A percentile compares a stretch with the other conserved stretches of the same genome.
phyloP scores from a whole-genome alignment of 2,329 filamentous ascomycete species.

The Aspergillus piperis region DNA sequence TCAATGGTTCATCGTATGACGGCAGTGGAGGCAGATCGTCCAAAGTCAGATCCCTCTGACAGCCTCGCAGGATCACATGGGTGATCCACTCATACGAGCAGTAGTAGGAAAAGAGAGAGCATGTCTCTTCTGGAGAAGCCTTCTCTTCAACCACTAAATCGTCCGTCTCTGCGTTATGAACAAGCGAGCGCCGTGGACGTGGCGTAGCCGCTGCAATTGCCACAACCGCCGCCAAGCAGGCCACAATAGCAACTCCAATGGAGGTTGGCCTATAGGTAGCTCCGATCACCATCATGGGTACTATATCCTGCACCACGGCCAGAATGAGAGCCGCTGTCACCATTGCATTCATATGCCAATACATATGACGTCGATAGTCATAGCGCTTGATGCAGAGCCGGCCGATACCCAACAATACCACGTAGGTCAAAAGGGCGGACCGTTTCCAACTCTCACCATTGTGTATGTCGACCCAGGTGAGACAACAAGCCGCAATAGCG shows the following conservation, averaged over 20 bases:
- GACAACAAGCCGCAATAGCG: constrained; percentile 18
- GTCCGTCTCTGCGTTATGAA: constrained; percentile 21
- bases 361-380: constrained; percentile 17
- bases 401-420: constrained; percentile 22
- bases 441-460: constrained; percentile 22
- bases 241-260: constrained; percentile 21
- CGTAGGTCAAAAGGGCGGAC: constrained; percentile 27
- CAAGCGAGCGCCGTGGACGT: constrained; percentile 20
- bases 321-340: constrained; percentile 22
- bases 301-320: constrained; percentile 23
- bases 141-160: constrained; percentile 11
- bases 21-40: constrained; percentile 37
- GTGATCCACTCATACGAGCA: constrained; percentile 39
- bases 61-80: constrained; percentile 32
- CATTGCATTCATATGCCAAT: constrained; percentile 29
- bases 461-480: constrained; percentile 17
- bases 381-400: constrained; percentile 20
- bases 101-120: constrained; percentile 36
- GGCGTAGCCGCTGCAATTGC: constrained; percentile 21
- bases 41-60: constrained; percentile 30
- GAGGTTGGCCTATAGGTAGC: constrained; percentile 18
- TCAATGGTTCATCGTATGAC: constrained; percentile 31
- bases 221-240: constrained; percentile 20
- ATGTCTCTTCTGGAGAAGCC: constrained; percentile 34
- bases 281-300: constrained; percentile 29